Percentiles rank a stretch among this genome's conserved stretches.
These are phyloP conservation scores for Fusarium sp. DNA, from an alignment of 2,329 filamentous ascomycete species.

Conservation along the genomic window DNA sequence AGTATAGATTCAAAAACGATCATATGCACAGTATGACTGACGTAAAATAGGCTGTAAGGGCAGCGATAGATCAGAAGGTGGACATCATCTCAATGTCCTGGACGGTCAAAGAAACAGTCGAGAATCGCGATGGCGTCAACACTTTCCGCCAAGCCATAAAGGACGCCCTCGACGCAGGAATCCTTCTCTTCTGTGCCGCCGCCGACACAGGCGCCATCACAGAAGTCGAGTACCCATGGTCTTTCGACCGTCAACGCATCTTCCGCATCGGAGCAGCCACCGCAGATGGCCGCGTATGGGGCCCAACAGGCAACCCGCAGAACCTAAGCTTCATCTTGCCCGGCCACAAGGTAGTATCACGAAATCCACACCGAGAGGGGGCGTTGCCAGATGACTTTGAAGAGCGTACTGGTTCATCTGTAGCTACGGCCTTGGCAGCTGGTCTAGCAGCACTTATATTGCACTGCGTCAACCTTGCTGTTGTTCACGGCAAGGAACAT, in stretches of 20 bases:
- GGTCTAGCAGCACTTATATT: slow-evolving; percentile 43
- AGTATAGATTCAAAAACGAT: neutral
- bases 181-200: slow-evolving; percentile 1
- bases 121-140: neutral
- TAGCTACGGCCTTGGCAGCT: slow-evolving; percentile 44
- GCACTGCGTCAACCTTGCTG: neutral
- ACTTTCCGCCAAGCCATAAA: neutral
- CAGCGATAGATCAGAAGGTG: slow-evolving; percentile 18
- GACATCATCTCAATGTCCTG: slow-evolving; percentile 28
- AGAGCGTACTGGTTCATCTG: slow-evolving; percentile 28
- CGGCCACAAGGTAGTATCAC: neutral
- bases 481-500: neutral
- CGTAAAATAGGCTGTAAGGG: slow-evolving; percentile 3
- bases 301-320: neutral
- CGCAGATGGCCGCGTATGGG: slow-evolving; percentile 7
- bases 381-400: slow-evolving; percentile 1
- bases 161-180: neutral
- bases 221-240: slow-evolving; percentile 2
- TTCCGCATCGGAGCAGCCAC: slow-evolving; percentile 19
- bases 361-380: neutral
- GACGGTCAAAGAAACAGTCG: neutral
- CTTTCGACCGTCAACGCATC: neutral
- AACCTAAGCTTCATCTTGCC: slow-evolving; percentile 3
- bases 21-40: neutral
- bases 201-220: neutral